These are phyloP conservation scores for Fusarium setosum DNA, from an alignment of 2,329 filamentous ascomycete genomes.

Conservation along the genomic window DNA sequence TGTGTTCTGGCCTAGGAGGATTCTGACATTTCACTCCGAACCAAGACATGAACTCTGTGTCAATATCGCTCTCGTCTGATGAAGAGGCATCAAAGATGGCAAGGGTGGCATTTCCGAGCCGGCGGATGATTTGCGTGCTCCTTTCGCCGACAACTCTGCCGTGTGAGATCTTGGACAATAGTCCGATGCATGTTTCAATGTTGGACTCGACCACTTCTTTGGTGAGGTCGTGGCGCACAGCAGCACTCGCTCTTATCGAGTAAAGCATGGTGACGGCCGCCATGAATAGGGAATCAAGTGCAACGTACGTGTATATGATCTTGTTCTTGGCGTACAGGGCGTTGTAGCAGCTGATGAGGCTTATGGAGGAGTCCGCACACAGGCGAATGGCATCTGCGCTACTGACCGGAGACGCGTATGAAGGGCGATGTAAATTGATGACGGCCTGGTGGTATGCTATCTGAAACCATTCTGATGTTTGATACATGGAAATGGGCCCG, in stretches of 20 bases:
- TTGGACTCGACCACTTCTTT: constrained; percentile 37
- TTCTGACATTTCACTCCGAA: constrained; percentile 38
- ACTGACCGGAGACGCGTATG: constrained; percentile 36
- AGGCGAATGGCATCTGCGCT: constrained; percentile 38
- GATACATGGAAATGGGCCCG: constrained; percentile 37
- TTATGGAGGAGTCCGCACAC: constrained; percentile 38
- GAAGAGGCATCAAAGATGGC: constrained; percentile 32
- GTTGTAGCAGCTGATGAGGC: constrained; percentile 38
- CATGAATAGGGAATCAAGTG: constrained; percentile 32
- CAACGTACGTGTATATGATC: constrained; percentile 37
- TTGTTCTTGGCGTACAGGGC: constrained; percentile 39
- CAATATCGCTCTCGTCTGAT: constrained; percentile 29
- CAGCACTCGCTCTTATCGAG: constrained; percentile 30
- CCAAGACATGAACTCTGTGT: constrained; percentile 42
- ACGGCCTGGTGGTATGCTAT: constrained; percentile 40
- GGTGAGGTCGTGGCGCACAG: constrained; percentile 27
- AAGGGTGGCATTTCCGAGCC: constrained; percentile 35
- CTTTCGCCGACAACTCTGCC: constrained; percentile 33
- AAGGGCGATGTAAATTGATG: constrained; percentile 35
- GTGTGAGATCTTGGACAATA: constrained; percentile 35
- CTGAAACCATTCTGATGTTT: constrained; percentile 40
- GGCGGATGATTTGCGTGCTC: constrained; percentile 29
- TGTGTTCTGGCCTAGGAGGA: constrained; percentile 30
- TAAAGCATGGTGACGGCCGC: constrained; percentile 39
- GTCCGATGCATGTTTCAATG: constrained; percentile 31